These are phyloP conservation scores for Neltuma alba DNA, from an alignment of 306 rosid species.

Conservation along the genomic window DNA sequence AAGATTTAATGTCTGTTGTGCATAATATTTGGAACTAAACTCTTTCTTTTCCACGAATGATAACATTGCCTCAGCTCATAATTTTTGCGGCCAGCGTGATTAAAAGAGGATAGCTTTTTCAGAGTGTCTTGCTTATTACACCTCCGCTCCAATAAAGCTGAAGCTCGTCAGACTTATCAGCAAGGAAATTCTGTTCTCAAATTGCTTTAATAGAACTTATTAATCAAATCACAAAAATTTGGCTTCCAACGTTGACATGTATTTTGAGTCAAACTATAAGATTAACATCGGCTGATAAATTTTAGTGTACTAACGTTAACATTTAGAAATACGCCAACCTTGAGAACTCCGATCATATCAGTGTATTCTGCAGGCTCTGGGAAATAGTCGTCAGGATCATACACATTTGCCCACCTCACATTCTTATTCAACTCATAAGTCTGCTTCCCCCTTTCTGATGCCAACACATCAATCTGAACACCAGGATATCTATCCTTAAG, in stretches of 20 bases:
- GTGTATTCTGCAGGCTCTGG: slow-evolving; percentile 83
- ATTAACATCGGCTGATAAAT: not conserved
- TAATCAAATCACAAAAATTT: slow-evolving; percentile 3
- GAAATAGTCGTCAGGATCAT: slow-evolving; percentile 69
- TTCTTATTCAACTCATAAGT: slow-evolving; percentile 80
- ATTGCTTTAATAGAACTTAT: not conserved
- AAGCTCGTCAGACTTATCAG: slow-evolving; percentile 10
- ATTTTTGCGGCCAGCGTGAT: not conserved
- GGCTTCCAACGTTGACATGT: not conserved
- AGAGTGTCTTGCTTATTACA: not conserved
- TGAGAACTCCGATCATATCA: slow-evolving; percentile 77
- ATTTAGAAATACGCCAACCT: slow-evolving; percentile 48
- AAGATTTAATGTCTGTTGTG: slow-evolving; percentile 1
- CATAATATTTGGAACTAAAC: not conserved
- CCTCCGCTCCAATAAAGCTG: not conserved
- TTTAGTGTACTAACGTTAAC: too few species aligned
- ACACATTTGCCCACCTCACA: slow-evolving; percentile 80
- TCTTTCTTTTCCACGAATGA: not conserved
- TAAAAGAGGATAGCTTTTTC: not conserved
- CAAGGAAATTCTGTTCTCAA: slow-evolving; percentile 18
- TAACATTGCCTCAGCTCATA: not conserved
- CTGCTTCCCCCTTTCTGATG: slow-evolving; percentile 78
- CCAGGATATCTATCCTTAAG: slow-evolving; percentile 87
- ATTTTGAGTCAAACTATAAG: not conserved
- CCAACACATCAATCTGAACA: slow-evolving; percentile 67